These are phyloP conservation scores for Elaeis oleifera DNA, from an alignment of 202 grass and related monocot species.

Conservation along the genomic window DNA sequence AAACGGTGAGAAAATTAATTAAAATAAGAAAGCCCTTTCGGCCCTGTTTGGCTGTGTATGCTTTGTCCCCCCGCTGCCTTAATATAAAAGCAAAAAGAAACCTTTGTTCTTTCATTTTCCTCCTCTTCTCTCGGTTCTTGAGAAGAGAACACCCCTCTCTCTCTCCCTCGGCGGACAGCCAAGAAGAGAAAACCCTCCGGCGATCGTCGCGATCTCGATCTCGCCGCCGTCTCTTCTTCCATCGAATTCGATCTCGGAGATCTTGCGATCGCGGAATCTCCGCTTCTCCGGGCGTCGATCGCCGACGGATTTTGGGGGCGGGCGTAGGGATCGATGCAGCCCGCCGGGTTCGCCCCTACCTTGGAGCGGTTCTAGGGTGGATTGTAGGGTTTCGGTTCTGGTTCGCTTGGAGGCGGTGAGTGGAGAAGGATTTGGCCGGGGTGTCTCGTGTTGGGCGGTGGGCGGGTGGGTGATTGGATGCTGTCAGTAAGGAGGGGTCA, in stretches of 20 bases:
- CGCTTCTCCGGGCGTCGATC: neutral
- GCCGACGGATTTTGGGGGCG: neutral
- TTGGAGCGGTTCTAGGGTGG: neutral
- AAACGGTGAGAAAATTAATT: too few relatives aligned
- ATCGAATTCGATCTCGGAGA: neutral
- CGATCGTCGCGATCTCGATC: neutral
- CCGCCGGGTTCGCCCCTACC: neutral
- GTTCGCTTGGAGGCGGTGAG: too few relatives aligned
- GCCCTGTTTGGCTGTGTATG: too few relatives aligned
- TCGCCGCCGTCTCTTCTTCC: neutral
- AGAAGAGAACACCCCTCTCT: too few relatives aligned
- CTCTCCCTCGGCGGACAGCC: neutral
- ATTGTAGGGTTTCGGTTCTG: too few relatives aligned
- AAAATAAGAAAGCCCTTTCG: too few relatives aligned
- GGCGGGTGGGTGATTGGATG: constrained; percentile 30
- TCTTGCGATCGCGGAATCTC: neutral
- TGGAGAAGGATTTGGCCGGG: too few relatives aligned
- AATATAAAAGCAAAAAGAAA: too few relatives aligned
- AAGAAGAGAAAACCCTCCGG: neutral
- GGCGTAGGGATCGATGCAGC: too few relatives aligned
- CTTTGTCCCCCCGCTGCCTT: too few relatives aligned
- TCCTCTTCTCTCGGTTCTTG: too few relatives aligned
- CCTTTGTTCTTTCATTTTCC: too few relatives aligned
- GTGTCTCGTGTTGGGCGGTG: neutral
- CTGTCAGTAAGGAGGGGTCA: constrained; percentile 44